Percentiles rank a stretch among this genome's conserved stretches.
Conservation (phyloP, 2,329 filamentous ascomycete genomes). For the Coleophoma crateriformis region DNA sequence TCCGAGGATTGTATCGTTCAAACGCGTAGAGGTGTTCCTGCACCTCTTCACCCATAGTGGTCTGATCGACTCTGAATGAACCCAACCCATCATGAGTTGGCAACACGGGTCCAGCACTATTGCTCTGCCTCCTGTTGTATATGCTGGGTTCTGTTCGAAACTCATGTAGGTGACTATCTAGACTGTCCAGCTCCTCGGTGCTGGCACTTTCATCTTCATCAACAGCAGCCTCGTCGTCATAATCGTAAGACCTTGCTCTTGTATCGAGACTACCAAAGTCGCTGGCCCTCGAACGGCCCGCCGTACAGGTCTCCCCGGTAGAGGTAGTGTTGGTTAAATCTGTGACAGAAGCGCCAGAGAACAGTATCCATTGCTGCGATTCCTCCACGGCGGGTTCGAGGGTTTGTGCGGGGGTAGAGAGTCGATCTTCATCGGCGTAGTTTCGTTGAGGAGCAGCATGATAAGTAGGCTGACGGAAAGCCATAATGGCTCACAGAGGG, state of each 20-base stretch:
- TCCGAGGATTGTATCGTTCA: conserved; percentile 74
- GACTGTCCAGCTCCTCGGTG: conserved; percentile 80
- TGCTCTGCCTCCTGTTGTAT: conserved; percentile 19
- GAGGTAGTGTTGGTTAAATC: conserved; percentile 64
- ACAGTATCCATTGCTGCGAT: conserved; percentile 93
- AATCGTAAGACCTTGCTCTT: conserved; percentile 52
- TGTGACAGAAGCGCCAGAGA: conserved; percentile 69
- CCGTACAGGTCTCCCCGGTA: conserved; percentile 58
- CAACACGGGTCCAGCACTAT: conserved; percentile 53
- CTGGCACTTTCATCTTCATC: conserved; percentile 48
- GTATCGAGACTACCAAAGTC: conserved; percentile 77
- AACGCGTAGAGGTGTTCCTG: conserved; percentile 88
- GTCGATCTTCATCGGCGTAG: conserved; percentile 19
- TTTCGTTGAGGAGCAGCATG: conserved; percentile 42
- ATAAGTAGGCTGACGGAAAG: conserved; percentile 55
- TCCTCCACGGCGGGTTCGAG: conserved; percentile 47
- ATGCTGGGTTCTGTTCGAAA: conserved; percentile 59
- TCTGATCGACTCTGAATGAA: conserved; percentile 65
- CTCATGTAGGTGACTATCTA: conserved; percentile 86
- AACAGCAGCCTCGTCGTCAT: conserved; percentile 51
- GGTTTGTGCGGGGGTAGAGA: conserved; percentile 17
- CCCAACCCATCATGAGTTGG: conserved; percentile 90
- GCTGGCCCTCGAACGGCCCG: conserved; percentile 68
- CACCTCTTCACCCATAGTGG: conserved; percentile 47
- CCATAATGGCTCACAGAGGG: conserved; percentile 33